Conservation (phyloP, 352 stramenopile species). For the Globisporangium parvum region DNA sequence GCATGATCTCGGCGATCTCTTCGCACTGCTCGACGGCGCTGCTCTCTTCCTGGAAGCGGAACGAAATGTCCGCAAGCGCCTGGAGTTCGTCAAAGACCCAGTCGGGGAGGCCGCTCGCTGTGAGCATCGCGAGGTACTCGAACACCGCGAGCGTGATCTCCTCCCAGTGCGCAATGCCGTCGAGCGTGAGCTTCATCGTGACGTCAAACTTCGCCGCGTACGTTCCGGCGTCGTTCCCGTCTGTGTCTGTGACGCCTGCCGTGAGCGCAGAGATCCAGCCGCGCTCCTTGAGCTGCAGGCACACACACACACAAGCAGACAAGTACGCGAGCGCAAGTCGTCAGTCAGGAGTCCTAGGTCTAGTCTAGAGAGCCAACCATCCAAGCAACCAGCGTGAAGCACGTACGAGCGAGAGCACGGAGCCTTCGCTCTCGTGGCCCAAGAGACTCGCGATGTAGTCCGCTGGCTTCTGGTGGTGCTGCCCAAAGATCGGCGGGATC, state of each 20-base stretch:
- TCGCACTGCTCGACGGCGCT: conserved; percentile 63
- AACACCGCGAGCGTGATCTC: conserved; percentile 58
- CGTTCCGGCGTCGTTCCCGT: conserved; percentile 64
- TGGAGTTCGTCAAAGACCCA: conserved; percentile 77
- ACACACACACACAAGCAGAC: neutral
- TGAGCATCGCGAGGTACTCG: conserved; percentile 62
- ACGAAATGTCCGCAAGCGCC: conserved; percentile 61
- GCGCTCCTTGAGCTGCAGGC: conserved; percentile 54
- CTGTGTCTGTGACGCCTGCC: conserved; percentile 61
- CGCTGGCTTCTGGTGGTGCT: conserved; percentile 67
- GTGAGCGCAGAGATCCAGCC: conserved; percentile 76
- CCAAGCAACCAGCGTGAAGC: neutral
- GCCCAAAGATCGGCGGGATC: conserved; percentile 61
- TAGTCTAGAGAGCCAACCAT: neutral
- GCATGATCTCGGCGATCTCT: conserved; percentile 70
- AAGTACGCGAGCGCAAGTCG: neutral
- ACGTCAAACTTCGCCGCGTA: conserved; percentile 66
- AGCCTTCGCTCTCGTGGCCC: conserved; percentile 80
- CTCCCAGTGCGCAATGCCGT: conserved; percentile 56
- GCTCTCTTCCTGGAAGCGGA: conserved; percentile 69
- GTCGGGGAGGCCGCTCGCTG: conserved; percentile 34
- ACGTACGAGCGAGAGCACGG: conserved; percentile 65
- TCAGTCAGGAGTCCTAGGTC: neutral
- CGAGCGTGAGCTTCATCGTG: conserved; percentile 63
- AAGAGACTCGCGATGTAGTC: conserved; percentile 79